Base-by-base conservation (phyloP, 83 land plant genomes). In the Diphasiastrum complanatum region DNA sequence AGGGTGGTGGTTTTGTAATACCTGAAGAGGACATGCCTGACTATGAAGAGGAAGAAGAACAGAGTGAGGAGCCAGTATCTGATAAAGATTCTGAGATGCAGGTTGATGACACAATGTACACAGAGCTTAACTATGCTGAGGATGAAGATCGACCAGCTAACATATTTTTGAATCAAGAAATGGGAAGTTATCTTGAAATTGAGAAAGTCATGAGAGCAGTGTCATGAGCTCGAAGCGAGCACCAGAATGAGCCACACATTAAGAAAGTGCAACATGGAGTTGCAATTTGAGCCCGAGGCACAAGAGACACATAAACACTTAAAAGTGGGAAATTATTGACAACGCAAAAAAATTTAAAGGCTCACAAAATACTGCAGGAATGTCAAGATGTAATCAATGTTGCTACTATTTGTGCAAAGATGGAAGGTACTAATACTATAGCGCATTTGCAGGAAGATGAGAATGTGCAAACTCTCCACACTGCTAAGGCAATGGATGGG, bases 21-120 rank as follows among this genome's bases (percentile, higher is more conserved):
- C 64, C 70, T 20, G 79, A 74, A 45, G 79, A 75, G 34, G 81
- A 78, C 41, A 75, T 78, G 75, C 79, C 81, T 58, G 81, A 78
- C 61, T 74, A 75, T 69, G 81, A 69, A 20, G 81, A 78, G 24
- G 78, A 73, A 20, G 78, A 60, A 22, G 24, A 20, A 26, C 65
- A 18, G 34, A 41, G 30, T 40, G 48, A 50, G 19, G 68, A 8
- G 45, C 51, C 18, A 34, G 10, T 55, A 38, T 12, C 24, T 19
- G 16, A 12, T 28, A 10, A 52, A 24, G 45, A 29, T 43, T 29
- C 23, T 32, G 32, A n/a, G 38, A 18, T 29, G 32, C 24, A 33
- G 40, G n/a, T 24, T 38, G 11, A 46, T 63, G 60, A 33, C 38
- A n/a, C n/a, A 22, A 34, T 32, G 32, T 41, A 10, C 33, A 30